Evolutionary conservation across 2,329 filamentous ascomycete genomes (phyloP).

Genomic region (Neofusicoccum sp.): DNA sequence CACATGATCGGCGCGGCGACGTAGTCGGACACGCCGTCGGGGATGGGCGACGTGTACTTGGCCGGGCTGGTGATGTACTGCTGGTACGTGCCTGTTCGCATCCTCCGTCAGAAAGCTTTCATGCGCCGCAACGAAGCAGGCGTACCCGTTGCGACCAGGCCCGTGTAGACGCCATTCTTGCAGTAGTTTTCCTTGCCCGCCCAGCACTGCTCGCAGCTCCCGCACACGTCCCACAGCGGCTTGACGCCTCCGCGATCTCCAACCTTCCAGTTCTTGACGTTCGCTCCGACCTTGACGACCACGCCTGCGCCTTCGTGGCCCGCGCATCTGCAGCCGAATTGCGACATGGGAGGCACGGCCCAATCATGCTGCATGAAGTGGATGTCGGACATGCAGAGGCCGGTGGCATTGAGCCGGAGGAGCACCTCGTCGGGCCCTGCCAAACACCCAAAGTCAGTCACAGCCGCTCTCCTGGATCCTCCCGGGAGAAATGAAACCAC

Average conservation of each 20-base stretch:
- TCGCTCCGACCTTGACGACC: slow-evolving; percentile 58
- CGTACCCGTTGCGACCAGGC: slow-evolving; percentile 41
- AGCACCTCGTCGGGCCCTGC: slow-evolving; percentile 58
- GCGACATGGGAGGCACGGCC: slow-evolving; percentile 42
- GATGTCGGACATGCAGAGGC: slow-evolving; percentile 60
- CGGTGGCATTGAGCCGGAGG: slow-evolving; percentile 60
- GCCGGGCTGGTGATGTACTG: slow-evolving; percentile 62
- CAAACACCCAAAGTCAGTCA: background rate
- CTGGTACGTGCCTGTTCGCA: slow-evolving; percentile 48
- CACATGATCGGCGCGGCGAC: slow-evolving; percentile 43
- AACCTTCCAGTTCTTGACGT: slow-evolving; percentile 53
- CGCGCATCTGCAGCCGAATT: slow-evolving; percentile 48
- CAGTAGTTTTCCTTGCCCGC: slow-evolving; percentile 59
- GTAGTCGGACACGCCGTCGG: slow-evolving; percentile 29
- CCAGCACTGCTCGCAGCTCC: slow-evolving; percentile 54
- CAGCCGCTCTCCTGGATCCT: background rate
- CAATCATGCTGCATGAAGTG: slow-evolving; percentile 61
- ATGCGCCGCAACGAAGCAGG: background rate
- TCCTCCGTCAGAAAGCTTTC: background rate
- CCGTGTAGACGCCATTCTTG: slow-evolving; percentile 48
- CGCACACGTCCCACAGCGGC: slow-evolving; percentile 56
- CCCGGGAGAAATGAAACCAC: background rate
- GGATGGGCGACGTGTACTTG: slow-evolving; percentile 48
- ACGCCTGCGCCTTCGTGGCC: slow-evolving; percentile 62
- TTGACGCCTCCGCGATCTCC: slow-evolving; percentile 59